Percentiles rank a stretch among this genome's conserved stretches.
Conservation (phyloP, 495 filamentous ascomycete genomes). For the Neurospora sp. region DNA sequence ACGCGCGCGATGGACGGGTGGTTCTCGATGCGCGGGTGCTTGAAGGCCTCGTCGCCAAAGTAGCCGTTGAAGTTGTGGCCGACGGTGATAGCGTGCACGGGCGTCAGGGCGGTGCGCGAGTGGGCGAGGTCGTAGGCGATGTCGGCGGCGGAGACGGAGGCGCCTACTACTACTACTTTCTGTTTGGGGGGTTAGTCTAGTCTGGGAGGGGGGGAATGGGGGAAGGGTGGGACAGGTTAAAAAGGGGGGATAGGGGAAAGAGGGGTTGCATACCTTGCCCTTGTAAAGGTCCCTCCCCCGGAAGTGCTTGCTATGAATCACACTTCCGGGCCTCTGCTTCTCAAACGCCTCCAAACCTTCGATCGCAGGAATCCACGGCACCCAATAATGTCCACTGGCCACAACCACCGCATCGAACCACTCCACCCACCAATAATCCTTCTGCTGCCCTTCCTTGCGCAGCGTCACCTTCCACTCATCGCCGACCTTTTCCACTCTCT, state of each 20-base stretch:
- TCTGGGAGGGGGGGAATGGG: not conserved
- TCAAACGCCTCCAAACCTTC: slow-evolving; percentile 39
- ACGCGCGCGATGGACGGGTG: slow-evolving; percentile 36
- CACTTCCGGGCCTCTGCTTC: slow-evolving; percentile 32
- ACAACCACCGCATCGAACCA: slow-evolving; percentile 64
- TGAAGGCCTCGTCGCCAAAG: slow-evolving; percentile 42
- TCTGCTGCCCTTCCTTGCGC: slow-evolving; percentile 17
- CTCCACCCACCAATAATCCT: slow-evolving; percentile 29
- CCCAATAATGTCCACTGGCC: slow-evolving; percentile 61
- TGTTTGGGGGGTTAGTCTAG: slow-evolving; percentile 3
- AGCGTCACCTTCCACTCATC: slow-evolving; percentile 27
- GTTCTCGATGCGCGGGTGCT: slow-evolving; percentile 35
- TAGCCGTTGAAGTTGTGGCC: slow-evolving; percentile 36
- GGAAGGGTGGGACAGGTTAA: too few species aligned
- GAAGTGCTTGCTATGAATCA: slow-evolving; percentile 61
- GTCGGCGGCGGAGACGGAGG: slow-evolving; percentile 61
- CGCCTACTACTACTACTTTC: slow-evolving; percentile 57
- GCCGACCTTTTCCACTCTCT: slow-evolving; percentile 22
- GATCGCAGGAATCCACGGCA: slow-evolving; percentile 54
- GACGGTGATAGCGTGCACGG: slow-evolving; percentile 22
- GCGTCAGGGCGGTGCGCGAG: slow-evolving; percentile 16
- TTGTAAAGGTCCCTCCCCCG: slow-evolving; percentile 44
- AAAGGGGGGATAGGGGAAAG: not conserved
- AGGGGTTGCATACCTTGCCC: slow-evolving; percentile 30
- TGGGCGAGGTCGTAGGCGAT: slow-evolving; percentile 57